These are phyloP conservation scores for Wickerhamomyces silvicola DNA, from an alignment of 805 yeast genomes.

Conservation along the genomic window DNA sequence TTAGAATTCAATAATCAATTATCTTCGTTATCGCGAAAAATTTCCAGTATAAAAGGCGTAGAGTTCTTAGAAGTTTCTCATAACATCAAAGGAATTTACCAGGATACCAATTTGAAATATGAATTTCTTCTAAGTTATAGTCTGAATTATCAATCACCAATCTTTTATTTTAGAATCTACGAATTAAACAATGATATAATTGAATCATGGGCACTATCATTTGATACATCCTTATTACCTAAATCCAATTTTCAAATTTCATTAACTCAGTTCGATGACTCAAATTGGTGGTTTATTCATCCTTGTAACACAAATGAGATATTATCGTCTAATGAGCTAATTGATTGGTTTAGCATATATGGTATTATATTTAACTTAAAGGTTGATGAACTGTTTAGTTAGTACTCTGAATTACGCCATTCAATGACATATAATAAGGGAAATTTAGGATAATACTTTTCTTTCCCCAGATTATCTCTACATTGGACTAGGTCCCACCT, in stretches of 20 bases:
- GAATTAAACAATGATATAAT: not conserved
- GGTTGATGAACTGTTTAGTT: slow-evolving; percentile 2
- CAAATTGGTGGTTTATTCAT: slow-evolving; percentile 27
- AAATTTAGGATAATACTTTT: not conserved
- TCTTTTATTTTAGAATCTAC: slow-evolving; percentile 7
- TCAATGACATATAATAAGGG: slow-evolving; percentile 1
- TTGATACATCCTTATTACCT: not conserved
- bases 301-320: slow-evolving; percentile 33
- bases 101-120: not conserved
- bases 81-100: too few species aligned
- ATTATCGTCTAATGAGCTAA: slow-evolving; percentile 19
- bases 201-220: slow-evolving; percentile 1
- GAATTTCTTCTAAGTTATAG: not conserved
- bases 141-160: slow-evolving; percentile 8
- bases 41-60: too few species aligned
- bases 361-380: slow-evolving; percentile 1
- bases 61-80: too few species aligned
- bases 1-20: too few species aligned
- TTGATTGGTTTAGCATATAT: slow-evolving; percentile 24
- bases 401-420: slow-evolving; percentile 11
- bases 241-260: slow-evolving; percentile 5
- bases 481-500: slow-evolving; percentile 3
- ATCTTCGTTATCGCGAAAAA: too few species aligned
- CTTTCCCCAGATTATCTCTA: slow-evolving; percentile 6
- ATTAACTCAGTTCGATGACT: slow-evolving; percentile 4